Evolutionary conservation across 2,329 filamentous ascomycete genomes (phyloP).

Genomic region (Pseudophaeomoniella oleicola): DNA sequence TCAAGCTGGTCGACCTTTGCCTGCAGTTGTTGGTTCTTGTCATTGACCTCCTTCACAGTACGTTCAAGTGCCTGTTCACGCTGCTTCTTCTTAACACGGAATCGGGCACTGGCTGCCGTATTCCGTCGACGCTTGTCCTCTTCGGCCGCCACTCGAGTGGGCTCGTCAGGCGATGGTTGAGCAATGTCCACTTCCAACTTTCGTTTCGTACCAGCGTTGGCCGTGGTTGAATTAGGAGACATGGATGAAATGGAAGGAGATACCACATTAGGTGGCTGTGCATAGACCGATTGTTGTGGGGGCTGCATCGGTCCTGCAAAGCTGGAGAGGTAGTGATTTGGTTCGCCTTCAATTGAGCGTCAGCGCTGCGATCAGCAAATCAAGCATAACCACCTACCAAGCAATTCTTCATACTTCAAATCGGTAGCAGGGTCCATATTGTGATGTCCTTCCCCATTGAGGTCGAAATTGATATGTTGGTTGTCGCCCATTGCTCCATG

Average conservation of each 20-base stretch:
- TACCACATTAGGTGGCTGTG: background rate
- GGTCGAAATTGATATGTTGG: constrained; percentile 10
- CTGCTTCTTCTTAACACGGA: constrained; percentile 93
- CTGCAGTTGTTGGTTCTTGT: constrained; percentile 63
- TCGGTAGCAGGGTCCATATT: constrained; percentile 1
- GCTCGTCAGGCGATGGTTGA: constrained; percentile 46
- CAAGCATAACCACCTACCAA: constrained; percentile 1
- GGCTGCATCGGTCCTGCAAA: constrained; percentile 13
- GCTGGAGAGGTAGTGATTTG: constrained; percentile 8
- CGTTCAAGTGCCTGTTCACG: constrained; percentile 76
- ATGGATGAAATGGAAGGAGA: background rate
- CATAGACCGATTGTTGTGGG: constrained; percentile 2
- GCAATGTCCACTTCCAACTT: background rate
- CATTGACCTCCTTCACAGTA: constrained; percentile 67
- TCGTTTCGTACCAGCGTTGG: background rate
- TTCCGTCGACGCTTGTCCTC: constrained; percentile 84
- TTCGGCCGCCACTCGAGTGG: constrained; percentile 60
- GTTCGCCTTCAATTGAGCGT: no score
- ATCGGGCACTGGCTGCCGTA: constrained; percentile 75
- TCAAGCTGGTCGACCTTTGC: constrained; percentile 61
- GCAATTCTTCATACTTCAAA: constrained; percentile 12
- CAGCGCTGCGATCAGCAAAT: no score
- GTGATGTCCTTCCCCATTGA: constrained; percentile 6
- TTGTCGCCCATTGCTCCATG: constrained; percentile 13
- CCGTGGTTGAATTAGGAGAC: no score